Evolutionary conservation across 1,284 basidiomycete species (phyloP).

Genomic region (Ustilago esculenta): DNA sequence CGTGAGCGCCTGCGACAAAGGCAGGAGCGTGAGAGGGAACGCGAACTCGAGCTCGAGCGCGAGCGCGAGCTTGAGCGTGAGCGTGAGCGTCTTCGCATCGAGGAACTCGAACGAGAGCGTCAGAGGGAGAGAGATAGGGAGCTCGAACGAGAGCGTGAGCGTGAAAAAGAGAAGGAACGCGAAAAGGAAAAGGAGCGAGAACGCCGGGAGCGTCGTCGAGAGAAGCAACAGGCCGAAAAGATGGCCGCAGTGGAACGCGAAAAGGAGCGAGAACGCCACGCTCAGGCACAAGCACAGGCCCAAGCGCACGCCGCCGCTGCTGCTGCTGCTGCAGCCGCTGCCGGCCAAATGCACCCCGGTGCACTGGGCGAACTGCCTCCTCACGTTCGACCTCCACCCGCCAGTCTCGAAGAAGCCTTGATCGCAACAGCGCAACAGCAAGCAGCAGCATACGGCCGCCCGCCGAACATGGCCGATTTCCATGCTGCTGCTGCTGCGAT

Average conservation of each 20-base stretch:
- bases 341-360: conserved; percentile 26
- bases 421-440: conserved; percentile 42
- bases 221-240: conserved; percentile 50
- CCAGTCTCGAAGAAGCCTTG: conserved; percentile 36
- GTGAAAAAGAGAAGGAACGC: conserved; percentile 31
- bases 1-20: conserved; percentile 26
- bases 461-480: conserved; percentile 43
- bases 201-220: conserved; percentile 32
- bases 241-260: conserved; percentile 36
- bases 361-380: conserved; percentile 31
- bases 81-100: conserved; percentile 17
- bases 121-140: conserved; percentile 22
- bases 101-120: conserved; percentile 33
- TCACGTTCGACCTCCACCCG: conserved; percentile 31
- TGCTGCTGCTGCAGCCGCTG: conserved; percentile 35
- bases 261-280: conserved; percentile 34
- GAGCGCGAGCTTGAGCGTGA: conserved; percentile 31
- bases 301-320: conserved; percentile 37
- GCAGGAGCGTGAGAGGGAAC: conserved; percentile 27
- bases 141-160: conserved; percentile 33
- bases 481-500: conserved; percentile 38
- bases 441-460: conserved; percentile 31
- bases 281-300: conserved; percentile 34
- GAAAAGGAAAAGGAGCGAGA: conserved; percentile 45
- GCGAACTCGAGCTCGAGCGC: conserved; percentile 18